A percentile compares a stretch with the other conserved stretches of the same genome.
These are phyloP conservation scores for Centella asiatica DNA, from an alignment of 129 eudicot species.

Conservation along the genomic window DNA sequence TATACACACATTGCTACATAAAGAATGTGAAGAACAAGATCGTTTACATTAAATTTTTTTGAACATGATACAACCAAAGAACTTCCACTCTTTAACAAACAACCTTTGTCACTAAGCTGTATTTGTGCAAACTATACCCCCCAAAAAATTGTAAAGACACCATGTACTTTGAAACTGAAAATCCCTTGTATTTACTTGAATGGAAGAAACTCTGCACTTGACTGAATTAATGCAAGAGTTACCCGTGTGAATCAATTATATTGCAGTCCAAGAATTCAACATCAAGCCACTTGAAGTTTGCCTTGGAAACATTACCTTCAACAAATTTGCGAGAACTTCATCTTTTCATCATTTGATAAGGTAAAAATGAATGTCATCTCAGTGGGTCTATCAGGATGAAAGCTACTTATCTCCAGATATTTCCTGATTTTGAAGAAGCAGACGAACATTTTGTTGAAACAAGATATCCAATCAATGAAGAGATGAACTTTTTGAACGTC, in stretches of 20 bases:
- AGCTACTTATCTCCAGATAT: background rate
- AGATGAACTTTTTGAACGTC: conserved; percentile 37
- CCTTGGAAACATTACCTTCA: background rate
- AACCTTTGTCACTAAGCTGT: conserved; percentile 1
- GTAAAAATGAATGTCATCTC: background rate
- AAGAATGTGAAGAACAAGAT: no score
- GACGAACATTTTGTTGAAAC: background rate
- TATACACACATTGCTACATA: no score
- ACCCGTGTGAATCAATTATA: background rate
- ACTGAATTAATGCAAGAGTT: background rate
- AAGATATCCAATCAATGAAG: conserved; percentile 1
- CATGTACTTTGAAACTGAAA: background rate
- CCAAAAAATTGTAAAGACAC: background rate
- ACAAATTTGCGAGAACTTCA: background rate
- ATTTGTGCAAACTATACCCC: conserved; percentile 16
- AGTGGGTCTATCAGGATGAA: background rate
- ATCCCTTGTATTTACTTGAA: conserved; percentile 11
- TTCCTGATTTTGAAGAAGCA: background rate
- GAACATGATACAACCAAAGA: background rate
- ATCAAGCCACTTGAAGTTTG: background rate
- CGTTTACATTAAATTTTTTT: background rate
- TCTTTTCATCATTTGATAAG: background rate
- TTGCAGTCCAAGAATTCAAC: background rate
- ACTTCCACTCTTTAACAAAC: background rate
- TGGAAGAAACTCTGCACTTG: background rate